Evolutionary conservation across 192 early-diverging fungal species (phyloP).

Genomic region (Backusella psychrophila): DNA sequence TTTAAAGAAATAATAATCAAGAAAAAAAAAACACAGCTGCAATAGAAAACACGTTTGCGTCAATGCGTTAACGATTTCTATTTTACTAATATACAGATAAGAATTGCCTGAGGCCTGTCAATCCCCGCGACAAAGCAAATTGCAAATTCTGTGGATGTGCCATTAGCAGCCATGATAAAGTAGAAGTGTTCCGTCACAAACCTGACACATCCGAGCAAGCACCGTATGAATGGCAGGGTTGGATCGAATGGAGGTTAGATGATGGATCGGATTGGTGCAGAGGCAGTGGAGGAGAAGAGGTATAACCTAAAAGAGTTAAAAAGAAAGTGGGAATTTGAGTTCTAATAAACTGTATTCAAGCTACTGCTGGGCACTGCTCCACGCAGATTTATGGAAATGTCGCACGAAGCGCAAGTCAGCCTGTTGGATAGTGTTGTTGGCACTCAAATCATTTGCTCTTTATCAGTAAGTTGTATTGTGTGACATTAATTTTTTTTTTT

Average conservation of each 20-base stretch:
- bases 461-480: slow-evolving; percentile 17
- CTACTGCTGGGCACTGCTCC: neutral
- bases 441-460: slow-evolving; percentile 11
- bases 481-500: slow-evolving; percentile 16
- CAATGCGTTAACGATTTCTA: neutral
- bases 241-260: slow-evolving; percentile 24
- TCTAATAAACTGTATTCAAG: neutral
- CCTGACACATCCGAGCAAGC: neutral
- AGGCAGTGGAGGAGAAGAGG: slow-evolving; percentile 25
- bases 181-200: slow-evolving; percentile 2
- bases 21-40: neutral
- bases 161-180: neutral
- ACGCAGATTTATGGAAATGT: slow-evolving; percentile 11
- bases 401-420: slow-evolving; percentile 10
- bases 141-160: slow-evolving; percentile 7
- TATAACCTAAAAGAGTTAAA: slow-evolving; percentile 5
- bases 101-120: slow-evolving; percentile 2
- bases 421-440: slow-evolving; percentile 16
- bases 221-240: slow-evolving; percentile 8
- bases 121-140: neutral
- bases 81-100: slow-evolving; percentile 6
- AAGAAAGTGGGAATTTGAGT: neutral
- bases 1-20: neutral
- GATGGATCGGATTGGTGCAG: slow-evolving; percentile 20
- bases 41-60: neutral